Conservation (phyloP, 2,329 filamentous ascomycete species). For the Penicillium sp. region DNA sequence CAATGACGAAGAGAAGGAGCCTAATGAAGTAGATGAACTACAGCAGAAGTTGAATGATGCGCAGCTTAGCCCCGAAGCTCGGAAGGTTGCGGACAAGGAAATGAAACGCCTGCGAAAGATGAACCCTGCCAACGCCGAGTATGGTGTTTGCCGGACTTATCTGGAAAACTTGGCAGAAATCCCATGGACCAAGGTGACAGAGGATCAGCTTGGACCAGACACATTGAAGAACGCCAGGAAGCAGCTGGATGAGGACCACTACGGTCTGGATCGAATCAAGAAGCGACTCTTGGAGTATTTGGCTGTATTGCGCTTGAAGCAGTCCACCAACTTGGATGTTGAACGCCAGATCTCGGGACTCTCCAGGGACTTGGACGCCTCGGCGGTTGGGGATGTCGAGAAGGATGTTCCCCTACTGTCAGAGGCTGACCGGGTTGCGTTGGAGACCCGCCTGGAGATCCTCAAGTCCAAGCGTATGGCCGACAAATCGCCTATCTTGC, state of each 20-base stretch:
- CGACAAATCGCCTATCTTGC: slow-evolving; percentile 92
- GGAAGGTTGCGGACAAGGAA: slow-evolving; percentile 88
- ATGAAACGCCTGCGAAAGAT: slow-evolving; percentile 87
- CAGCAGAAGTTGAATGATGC: slow-evolving; percentile 83
- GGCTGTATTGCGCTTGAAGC: slow-evolving; percentile 92
- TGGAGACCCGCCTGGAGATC: slow-evolving; percentile 66
- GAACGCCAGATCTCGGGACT: slow-evolving; percentile 68
- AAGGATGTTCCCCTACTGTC: slow-evolving; percentile 56
- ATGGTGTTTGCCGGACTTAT: slow-evolving; percentile 89
- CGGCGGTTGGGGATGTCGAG: slow-evolving; percentile 47
- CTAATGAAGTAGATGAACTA: slow-evolving; percentile 86
- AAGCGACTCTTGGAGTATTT: slow-evolving; percentile 93
- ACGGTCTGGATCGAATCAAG: slow-evolving; percentile 95
- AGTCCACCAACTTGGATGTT: slow-evolving; percentile 79
- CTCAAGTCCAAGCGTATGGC: slow-evolving; percentile 79
- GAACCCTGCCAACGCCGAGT: slow-evolving; percentile 93
- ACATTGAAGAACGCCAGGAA: slow-evolving; percentile 77
- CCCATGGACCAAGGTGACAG: slow-evolving; percentile 81
- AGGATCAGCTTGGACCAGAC: slow-evolving; percentile 78
- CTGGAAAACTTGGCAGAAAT: slow-evolving; percentile 92
- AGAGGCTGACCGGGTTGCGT: slow-evolving; percentile 45
- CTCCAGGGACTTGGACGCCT: slow-evolving; percentile 46
- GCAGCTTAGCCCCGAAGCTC: slow-evolving; percentile 75
- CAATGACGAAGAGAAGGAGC: slow-evolving; percentile 70
- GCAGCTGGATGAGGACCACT: slow-evolving; percentile 94